Base-by-base conservation (phyloP, 2,329 filamentous ascomycete species). In the Colletotrichum eleusines region DNA sequence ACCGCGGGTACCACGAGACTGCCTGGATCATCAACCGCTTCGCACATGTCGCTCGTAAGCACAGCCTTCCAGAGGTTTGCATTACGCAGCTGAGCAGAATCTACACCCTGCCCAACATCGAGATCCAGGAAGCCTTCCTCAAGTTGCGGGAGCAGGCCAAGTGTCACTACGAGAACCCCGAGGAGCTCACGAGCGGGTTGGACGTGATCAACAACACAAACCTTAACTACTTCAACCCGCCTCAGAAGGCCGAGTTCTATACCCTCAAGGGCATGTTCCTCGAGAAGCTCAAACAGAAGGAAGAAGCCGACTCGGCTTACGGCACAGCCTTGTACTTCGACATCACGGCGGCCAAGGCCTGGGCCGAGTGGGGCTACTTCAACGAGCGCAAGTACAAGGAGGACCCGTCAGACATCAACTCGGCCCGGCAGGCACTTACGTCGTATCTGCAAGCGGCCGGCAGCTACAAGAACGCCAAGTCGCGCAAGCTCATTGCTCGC, bases 201-300 rank as follows among this genome's bases (percentile, higher is more conserved):
- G 96, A 99, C 78, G 96, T 99, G 3, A 99, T 99, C 80, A 99
- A 99, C 82, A 99, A 99, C 76, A 99, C 96, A 44, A 99, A 99
- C 76, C 89, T 99, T 68, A 98, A 97, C 80, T 99, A 99, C 84
- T 99, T 99, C 81, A 97, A 94, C 72, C 89, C 92, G 3, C 92
- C 95, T 77, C 96, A 99, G 80, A 99, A 99, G 82, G 96, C 96
- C 11, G 96, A 99, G 80, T 99, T 99, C 82, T 99, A 98, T 84
- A 99, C 96, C 0, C 88, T 99, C 64, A 99, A 99, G 87, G 96
- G 96, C 72, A 99, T 99, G 96, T 99, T 99, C 86, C 85, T 98
- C 54, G 96, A 97, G 79, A 98, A 97, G 80, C 87, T 99, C 12
- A 91, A 91, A 67, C 93, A 98, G 76, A 94, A 94, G 78, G 92